phyloP scores from a whole-genome alignment of 2,329 filamentous ascomycete genomes.

The Botryotinia calthae region DNA sequence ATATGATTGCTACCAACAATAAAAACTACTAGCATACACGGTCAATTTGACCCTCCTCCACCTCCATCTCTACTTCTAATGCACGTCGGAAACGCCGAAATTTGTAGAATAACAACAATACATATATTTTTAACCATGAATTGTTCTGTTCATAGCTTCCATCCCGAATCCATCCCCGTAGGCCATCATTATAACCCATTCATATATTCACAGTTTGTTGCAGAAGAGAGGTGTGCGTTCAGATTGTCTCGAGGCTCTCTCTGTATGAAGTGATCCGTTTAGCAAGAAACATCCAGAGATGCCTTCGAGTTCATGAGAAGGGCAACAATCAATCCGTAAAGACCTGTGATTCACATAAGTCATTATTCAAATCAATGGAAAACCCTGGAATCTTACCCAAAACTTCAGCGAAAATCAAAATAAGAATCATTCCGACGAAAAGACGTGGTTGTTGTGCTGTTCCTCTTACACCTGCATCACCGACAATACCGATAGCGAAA shows the following conservation, averaged over 20 bases:
- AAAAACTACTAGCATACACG: conserved; percentile 39
- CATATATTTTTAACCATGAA: conserved; percentile 36
- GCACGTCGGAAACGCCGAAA: conserved; percentile 38
- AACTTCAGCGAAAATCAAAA: conserved; percentile 83
- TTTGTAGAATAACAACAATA: conserved; percentile 34
- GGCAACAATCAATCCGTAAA: conserved; percentile 97
- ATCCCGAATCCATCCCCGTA: conserved; percentile 26
- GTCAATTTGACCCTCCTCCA: conserved; percentile 32
- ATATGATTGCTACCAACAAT: conserved; percentile 34
- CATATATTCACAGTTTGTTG: conserved; percentile 34
- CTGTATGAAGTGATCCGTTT: conserved; percentile 38
- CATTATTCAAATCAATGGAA: conserved; percentile 20
- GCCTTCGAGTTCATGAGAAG: conserved; percentile 99
- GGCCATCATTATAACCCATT: conserved; percentile 32
- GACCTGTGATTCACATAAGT: conserved; percentile 58
- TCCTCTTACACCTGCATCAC: conserved; percentile 85
- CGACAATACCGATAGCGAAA: conserved; percentile 84
- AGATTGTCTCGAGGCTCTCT: conserved; percentile 35
- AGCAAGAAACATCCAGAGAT: conserved; percentile 60
- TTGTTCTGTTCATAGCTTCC: conserved; percentile 26
- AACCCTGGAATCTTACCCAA: conserved; percentile 56
- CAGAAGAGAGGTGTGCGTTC: conserved; percentile 32
- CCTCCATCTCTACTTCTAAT: conserved; percentile 37
- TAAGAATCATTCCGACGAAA: conserved; percentile 78
- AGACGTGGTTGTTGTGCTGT: conserved; percentile 67